These are phyloP conservation scores for Globisporangium iwayamae DNA, from an alignment of 352 stramenopile genomes.

Conservation along the genomic window DNA sequence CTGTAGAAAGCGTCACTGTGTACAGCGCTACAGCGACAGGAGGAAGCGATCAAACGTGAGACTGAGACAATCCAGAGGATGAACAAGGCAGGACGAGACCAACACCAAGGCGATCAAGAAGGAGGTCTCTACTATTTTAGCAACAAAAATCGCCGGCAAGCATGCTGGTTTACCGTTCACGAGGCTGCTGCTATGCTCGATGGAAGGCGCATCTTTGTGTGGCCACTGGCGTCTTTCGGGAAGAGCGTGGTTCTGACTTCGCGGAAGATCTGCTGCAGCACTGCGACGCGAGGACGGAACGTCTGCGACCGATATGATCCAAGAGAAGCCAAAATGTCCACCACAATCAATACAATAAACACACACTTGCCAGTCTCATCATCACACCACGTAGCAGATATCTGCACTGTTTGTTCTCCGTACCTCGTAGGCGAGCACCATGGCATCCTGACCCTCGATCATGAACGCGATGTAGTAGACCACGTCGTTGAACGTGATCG, in stretches of 20 bases:
- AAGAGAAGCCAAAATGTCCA: not conserved
- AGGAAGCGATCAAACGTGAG: slow-evolving; percentile 1
- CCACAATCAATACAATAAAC: slow-evolving; percentile 2
- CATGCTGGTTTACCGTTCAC: not conserved
- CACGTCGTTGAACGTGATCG: slow-evolving; percentile 72
- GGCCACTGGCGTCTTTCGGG: slow-evolving; percentile 23
- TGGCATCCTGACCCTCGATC: slow-evolving; percentile 56
- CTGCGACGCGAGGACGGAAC: slow-evolving; percentile 56
- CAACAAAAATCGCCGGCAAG: slow-evolving; percentile 1
- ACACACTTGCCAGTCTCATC: slow-evolving; percentile 4
- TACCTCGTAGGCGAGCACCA: slow-evolving; percentile 81
- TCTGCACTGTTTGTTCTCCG: not conserved
- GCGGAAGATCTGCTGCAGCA: slow-evolving; percentile 71
- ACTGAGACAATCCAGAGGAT: not conserved
- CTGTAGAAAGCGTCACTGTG: slow-evolving; percentile 63
- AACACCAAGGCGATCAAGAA: not conserved
- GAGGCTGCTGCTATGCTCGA: slow-evolving; percentile 1
- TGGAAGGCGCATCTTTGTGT: slow-evolving; percentile 46
- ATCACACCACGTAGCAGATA: not conserved
- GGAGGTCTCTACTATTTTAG: slow-evolving; percentile 10
- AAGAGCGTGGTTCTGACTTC: slow-evolving; percentile 61
- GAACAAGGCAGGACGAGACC: not conserved
- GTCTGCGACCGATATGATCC: slow-evolving; percentile 27
- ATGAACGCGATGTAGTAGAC: slow-evolving; percentile 83
- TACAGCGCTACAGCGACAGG: slow-evolving; percentile 8